Evolutionary conservation across 2,329 filamentous ascomycete species (phyloP), one percentile per base, ranked within the genome.

Genomic region (Cylindrodendrum hubeiense): DNA sequence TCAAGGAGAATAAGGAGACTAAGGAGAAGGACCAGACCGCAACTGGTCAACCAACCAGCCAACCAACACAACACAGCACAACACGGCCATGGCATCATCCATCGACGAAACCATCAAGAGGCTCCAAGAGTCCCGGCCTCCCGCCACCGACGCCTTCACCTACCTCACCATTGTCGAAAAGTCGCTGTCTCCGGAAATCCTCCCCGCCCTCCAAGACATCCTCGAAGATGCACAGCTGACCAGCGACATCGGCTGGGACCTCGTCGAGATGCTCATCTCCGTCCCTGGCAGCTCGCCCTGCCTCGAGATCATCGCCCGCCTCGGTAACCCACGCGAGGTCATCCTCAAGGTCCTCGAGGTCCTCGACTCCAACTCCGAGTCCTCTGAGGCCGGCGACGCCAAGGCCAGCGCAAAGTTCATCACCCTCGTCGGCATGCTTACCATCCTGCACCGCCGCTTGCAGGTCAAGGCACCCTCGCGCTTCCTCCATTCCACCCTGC

Each of bases 271-370:
- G 74, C 86, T 96, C 5, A 84, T 94, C 24, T 85, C 88, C 37
- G 80, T 94, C 5, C 85, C 91, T 1, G 89, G 86, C 13, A 91
- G 90, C n/a, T 89, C 92, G 70, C 79, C 85, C 50, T 94, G 93
- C 75, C 83, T 95, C 17, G 87, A 91, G 75, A 92, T 90, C 30
- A 90, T 95, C 56, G 93, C 93, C 33, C 87, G 90, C 24, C 84
- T 94, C 41, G 93, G 93, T 54, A 96, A 95, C 75, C 93, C 93
- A 1, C 85, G 93, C 54, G 93, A 96, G 78, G 91, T 94, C 49
- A 91, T 95, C 64, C 83, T 96, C 71, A 95, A 95, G 76, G 89
- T 94, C 30, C 90, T 93, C 26, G 92, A 95, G 77, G 87, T 89
- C 15, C 82, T 96, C 66, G 88, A 91, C 55, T 77, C 79, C 46